Percentiles rank a stretch among this genome's conserved stretches.
Evolutionary conservation across 495 filamentous ascomycete species (phyloP).

Genomic region (Rostrohypoxylon terebratum): DNA sequence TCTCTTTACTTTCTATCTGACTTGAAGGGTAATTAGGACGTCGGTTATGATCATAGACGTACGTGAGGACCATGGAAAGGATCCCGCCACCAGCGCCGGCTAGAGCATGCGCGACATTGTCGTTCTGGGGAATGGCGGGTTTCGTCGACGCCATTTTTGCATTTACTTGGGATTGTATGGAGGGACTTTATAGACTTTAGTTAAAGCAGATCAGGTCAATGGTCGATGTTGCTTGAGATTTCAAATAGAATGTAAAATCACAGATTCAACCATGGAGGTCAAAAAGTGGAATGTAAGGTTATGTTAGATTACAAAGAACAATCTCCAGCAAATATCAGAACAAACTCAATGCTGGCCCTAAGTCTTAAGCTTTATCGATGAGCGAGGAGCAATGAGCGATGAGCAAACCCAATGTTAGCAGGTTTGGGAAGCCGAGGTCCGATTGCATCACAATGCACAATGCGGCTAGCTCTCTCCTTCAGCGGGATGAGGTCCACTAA

Average conservation of each 20-base stretch:
- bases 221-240: background rate
- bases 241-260: background rate
- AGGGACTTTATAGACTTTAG: background rate
- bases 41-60: conserved; percentile 40
- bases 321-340: conserved; percentile 1
- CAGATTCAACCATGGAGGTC: background rate
- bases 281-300: too few relatives aligned
- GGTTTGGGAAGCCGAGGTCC: conserved; percentile 47
- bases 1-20: background rate
- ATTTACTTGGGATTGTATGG: background rate
- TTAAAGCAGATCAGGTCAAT: background rate
- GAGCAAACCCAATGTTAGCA: conserved; percentile 16
- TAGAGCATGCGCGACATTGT: conserved; percentile 91
- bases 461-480: conserved; percentile 22
- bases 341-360: background rate
- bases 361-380: conserved; percentile 6
- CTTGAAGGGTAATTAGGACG: background rate
- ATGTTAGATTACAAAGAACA: background rate
- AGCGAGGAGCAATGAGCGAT: background rate
- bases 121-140: conserved; percentile 73
- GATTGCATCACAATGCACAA: conserved; percentile 52
- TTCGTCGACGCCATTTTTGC: conserved; percentile 55
- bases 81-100: conserved; percentile 91
- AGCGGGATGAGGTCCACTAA: conserved; percentile 20
- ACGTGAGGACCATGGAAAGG: conserved; percentile 95